Percentiles rank a stretch among this genome's conserved stretches.
Conservation (phyloP, 2,329 filamentous ascomycete species). For the Phaeosphaeriaceae sp. region DNA sequence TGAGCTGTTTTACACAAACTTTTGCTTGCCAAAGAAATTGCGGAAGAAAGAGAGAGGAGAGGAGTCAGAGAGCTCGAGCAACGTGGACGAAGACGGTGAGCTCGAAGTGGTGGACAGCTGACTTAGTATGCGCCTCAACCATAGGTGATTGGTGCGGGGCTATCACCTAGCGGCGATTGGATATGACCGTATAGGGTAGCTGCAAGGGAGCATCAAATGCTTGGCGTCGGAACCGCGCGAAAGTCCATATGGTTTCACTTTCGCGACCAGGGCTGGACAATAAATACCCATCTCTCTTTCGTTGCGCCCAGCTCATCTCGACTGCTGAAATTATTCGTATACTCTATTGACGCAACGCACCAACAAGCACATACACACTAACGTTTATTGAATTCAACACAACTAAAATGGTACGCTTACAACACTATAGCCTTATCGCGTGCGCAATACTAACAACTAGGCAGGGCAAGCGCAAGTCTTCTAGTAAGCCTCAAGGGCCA, state of each 20-base stretch:
- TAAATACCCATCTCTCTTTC: neutral
- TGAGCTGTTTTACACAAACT: neutral
- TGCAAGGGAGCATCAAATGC: constrained; percentile 26
- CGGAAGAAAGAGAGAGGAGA: constrained; percentile 12
- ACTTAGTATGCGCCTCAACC: constrained; percentile 24
- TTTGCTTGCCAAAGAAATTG: constrained; percentile 1
- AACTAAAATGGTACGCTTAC: constrained; percentile 29
- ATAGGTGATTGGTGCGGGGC: constrained; percentile 36
- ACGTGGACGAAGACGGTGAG: constrained; percentile 22
- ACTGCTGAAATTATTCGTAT: neutral
- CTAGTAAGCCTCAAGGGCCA: constrained; percentile 78
- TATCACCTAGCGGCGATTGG: constrained; percentile 31
- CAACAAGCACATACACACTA: neutral
- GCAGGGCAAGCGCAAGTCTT: constrained; percentile 88
- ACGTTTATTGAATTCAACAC: neutral
- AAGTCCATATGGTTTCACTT: constrained; percentile 6
- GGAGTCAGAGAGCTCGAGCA: constrained; percentile 14
- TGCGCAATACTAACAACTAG: constrained; percentile 27
- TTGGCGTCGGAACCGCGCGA: constrained; percentile 32
- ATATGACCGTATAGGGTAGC: constrained; percentile 29
- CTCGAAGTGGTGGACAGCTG: constrained; percentile 21
- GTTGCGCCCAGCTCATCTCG: neutral
- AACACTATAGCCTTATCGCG: constrained; percentile 8
- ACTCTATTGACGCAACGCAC: neutral
- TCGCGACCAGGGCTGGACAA: constrained; percentile 10